Conservation (phyloP, 306 rosid species). For the Begonia peltatifolia region DNA sequence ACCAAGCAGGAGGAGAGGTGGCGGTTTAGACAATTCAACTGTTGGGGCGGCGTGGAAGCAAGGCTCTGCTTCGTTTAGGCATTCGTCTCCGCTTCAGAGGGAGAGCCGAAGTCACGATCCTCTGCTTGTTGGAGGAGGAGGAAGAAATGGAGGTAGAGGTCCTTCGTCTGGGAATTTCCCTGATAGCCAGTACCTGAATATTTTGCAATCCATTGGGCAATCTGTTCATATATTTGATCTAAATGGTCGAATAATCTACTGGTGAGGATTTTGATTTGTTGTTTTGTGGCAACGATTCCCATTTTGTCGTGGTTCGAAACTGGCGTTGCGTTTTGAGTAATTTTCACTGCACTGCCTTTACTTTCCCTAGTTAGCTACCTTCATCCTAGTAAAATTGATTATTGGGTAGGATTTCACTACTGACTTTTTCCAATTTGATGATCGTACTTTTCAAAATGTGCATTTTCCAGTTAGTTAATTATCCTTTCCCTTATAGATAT, state of each 20-base stretch:
- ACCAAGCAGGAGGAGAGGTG: conserved; percentile 18
- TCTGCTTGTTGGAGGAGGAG: conserved; percentile 12
- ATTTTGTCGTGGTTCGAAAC: too few species aligned
- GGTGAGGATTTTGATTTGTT: conserved; percentile 21
- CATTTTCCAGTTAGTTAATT: too few species aligned
- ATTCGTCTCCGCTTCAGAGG: conserved; percentile 80
- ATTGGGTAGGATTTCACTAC: too few species aligned
- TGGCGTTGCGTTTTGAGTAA: too few species aligned
- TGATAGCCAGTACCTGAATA: conserved; percentile 62
- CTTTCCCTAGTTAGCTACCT: too few species aligned
- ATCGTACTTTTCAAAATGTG: too few species aligned
- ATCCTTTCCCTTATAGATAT: too few species aligned
- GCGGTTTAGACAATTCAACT: conserved; percentile 14
- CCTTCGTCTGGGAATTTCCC: conserved; percentile 60
- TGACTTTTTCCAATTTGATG: too few species aligned
- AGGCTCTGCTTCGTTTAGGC: conserved; percentile 54
- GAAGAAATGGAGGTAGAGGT: conserved; percentile 5
- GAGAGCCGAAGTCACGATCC: conserved; percentile 56
- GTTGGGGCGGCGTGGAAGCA: conserved; percentile 31
- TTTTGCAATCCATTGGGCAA: conserved; percentile 92
- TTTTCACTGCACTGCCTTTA: too few species aligned
- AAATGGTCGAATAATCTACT: conserved; percentile 45
- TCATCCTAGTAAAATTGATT: too few species aligned
- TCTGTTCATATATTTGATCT: conserved; percentile 84
- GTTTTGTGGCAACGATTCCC: too few species aligned